Evolutionary conservation across 202 grass and related monocot genomes (phyloP).

Genomic region (Bolboschoenoplectus hybrid): DNA sequence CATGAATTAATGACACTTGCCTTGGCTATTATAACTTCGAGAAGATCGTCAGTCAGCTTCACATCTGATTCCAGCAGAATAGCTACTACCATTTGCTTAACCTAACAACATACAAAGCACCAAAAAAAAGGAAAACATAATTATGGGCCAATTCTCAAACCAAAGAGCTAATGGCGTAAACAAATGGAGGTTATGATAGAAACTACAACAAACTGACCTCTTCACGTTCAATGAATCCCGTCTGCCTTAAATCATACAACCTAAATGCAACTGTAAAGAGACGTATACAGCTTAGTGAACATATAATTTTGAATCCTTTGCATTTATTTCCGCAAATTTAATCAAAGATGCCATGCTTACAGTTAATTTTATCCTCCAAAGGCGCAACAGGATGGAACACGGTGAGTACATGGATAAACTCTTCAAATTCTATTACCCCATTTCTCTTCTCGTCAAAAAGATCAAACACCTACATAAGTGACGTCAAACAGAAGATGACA

Average conservation of each 20-base stretch:
- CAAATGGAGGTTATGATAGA: not conserved
- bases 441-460: constrained; percentile 89
- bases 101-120: constrained; percentile 43
- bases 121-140: not conserved
- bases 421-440: constrained; percentile 86
- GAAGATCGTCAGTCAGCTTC: constrained; percentile 63
- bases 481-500: not conserved
- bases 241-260: constrained; percentile 81
- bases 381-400: constrained; percentile 77
- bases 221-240: constrained; percentile 74
- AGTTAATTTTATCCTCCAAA: constrained; percentile 72
- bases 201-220: constrained; percentile 52
- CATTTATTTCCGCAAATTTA: not conserved
- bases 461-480: constrained; percentile 59
- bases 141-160: not conserved
- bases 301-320: not conserved
- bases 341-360: constrained; percentile 45
- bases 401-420: constrained; percentile 79
- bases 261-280: constrained; percentile 74
- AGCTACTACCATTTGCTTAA: constrained; percentile 84
- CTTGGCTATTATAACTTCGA: constrained; percentile 72
- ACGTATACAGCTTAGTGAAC: not conserved
- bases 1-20: constrained; percentile 2
- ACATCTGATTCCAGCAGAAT: constrained; percentile 68
- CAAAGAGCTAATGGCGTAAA: not conserved